phyloP scores from a whole-genome alignment of 257 asterid genomes.

The Agastache rugosa region DNA sequence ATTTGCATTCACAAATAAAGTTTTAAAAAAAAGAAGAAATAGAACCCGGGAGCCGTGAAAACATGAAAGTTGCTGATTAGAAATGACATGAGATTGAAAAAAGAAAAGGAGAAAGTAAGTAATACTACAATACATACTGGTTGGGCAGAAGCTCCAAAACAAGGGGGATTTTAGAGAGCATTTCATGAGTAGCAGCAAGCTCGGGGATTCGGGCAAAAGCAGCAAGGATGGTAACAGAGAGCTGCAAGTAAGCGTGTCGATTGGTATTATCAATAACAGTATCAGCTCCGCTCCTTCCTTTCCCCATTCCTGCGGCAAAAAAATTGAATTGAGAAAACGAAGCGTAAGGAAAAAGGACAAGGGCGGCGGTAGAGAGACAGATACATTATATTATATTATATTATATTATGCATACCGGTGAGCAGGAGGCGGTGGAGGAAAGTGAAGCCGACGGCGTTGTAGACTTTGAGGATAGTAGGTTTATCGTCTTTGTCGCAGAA shows the following conservation, averaged over 20 bases:
- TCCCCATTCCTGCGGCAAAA: conserved; percentile 56
- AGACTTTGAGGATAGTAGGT: conserved; percentile 59
- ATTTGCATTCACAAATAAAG: neutral
- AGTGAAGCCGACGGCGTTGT: conserved; percentile 68
- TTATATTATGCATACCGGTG: conserved; percentile 77
- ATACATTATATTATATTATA: neutral
- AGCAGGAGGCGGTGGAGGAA: conserved; percentile 79
- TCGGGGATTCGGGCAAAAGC: conserved; percentile 73
- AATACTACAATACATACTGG: conserved; percentile 52
- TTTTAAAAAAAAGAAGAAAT: too few relatives aligned
- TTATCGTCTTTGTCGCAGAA: conserved; percentile 71
- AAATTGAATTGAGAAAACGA: neutral
- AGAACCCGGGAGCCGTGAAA: too few relatives aligned
- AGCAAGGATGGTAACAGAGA: conserved; percentile 73
- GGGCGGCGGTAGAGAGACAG: neutral
- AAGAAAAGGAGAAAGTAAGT: neutral
- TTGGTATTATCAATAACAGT: conserved; percentile 34
- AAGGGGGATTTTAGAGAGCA: conserved; percentile 62
- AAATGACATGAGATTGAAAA: too few relatives aligned
- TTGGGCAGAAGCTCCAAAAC: conserved; percentile 56
- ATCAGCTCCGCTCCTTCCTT: conserved; percentile 44
- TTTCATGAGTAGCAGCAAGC: conserved; percentile 71
- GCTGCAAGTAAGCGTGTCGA: conserved; percentile 70
- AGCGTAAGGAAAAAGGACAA: neutral
- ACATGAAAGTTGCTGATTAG: too few relatives aligned